These are phyloP conservation scores for Malassezia equina DNA, from an alignment of 1,284 basidiomycete genomes.

Conservation along the genomic window DNA sequence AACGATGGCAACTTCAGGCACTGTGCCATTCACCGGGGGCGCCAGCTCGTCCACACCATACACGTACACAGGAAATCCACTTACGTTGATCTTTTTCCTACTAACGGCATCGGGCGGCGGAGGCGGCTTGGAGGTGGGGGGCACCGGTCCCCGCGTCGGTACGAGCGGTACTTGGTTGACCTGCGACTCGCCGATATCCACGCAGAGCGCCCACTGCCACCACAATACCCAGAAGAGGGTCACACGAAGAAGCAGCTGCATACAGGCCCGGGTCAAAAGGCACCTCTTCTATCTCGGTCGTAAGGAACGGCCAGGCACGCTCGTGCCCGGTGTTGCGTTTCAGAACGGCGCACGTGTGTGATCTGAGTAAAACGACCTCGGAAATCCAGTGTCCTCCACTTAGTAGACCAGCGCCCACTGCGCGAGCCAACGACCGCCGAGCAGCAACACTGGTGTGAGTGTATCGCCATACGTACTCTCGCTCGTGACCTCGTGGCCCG, in stretches of 20 bases:
- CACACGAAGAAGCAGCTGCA: background rate
- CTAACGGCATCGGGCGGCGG: background rate
- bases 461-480: conserved; percentile 13
- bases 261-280: too few relatives aligned
- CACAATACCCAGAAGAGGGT: background rate
- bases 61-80: conserved; percentile 35
- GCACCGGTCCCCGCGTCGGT: background rate
- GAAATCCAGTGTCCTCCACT: background rate
- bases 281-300: background rate
- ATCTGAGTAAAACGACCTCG: background rate
- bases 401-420: conserved; percentile 17
- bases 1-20: conserved; percentile 18
- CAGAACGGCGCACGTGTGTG: background rate
- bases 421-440: conserved; percentile 11
- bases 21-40: conserved; percentile 9
- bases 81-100: conserved; percentile 22
- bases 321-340: background rate
- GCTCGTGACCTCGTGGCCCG: conserved; percentile 19
- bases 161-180: background rate
- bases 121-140: background rate
- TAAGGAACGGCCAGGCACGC: background rate
- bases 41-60: conserved; percentile 38
- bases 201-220: background rate
- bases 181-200: background rate
- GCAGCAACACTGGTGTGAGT: conserved; percentile 7